Base-by-base conservation (phyloP, 2,329 filamentous ascomycete species). In the Leptographium flavum region DNA sequence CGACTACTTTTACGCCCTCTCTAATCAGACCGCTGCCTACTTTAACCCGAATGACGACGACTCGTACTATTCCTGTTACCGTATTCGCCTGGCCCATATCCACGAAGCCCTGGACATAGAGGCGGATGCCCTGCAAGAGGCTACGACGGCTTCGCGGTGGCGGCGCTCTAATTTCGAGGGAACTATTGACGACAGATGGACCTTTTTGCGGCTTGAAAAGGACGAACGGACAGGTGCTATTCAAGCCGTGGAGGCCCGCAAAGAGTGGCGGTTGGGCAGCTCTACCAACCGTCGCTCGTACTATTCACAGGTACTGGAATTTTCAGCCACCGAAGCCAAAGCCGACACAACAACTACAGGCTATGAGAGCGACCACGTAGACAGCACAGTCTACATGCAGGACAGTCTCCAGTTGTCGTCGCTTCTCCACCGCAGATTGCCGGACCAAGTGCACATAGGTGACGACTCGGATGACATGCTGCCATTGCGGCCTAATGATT, bases 111-210 rank as follows among this genome's bases (percentile, higher is more conserved):
- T n/a, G n/a, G n/a, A n/a, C n/a, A n/a, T n/a, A n/a, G n/a, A n/a
- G n/a, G n/a, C n/a, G n/a, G n/a, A 8, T 11, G 8, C 8, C 5
- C 3, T 67, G n/a, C 62, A 71, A 50, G 57, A 58, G 31, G 63
- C 64, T 49, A 61, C 64, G n/a, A 67, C 68, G 45, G 54, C 58
- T 37, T 61, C 64, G 19, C 68, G 80, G 38, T 86, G 79, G 72
- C 69, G 82, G 8, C 73, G 82, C n/a, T 69, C 81, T 41, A 78
- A 85, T 52, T 64, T 63, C 25, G 82, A 87, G 57, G 83, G 83
- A 0, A 74, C 80, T 0, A 76, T 87, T 15, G 81, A 87, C 52
- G 79, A 87, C 53, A 72, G 80, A 3, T 88, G 83, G 82, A 81
- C 75, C 0, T 74, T 77, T 47, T 62, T 88, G 4, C 71, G 71